Evolutionary conservation across 805 yeast species (phyloP).

Genomic region (Jamesozyma spencerorum): DNA sequence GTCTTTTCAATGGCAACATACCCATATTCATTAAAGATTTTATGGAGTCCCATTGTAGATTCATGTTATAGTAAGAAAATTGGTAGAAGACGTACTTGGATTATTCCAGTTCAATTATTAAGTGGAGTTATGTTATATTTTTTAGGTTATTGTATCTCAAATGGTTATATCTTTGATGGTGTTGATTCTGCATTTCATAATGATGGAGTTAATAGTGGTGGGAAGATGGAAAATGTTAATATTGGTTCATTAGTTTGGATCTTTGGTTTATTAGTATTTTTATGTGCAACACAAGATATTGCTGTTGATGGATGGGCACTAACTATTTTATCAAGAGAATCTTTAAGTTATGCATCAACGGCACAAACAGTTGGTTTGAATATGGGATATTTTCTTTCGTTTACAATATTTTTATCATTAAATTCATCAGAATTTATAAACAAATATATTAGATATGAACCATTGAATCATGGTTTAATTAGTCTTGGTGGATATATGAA

Average conservation of each 20-base stretch:
- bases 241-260: conserved; percentile 45
- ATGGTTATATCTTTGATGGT: conserved; percentile 42
- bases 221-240: conserved; percentile 10
- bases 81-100: conserved; percentile 90
- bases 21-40: conserved; percentile 83
- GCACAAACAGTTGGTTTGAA: conserved; percentile 96
- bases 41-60: conserved; percentile 96
- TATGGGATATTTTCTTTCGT: conserved; percentile 83
- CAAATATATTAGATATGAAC: conserved; percentile 58
- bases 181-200: conserved; percentile 23
- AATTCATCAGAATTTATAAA: conserved; percentile 91
- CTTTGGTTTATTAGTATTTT: conserved; percentile 69
- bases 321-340: conserved; percentile 67
- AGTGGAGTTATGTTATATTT: conserved; percentile 58
- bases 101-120: conserved; percentile 81
- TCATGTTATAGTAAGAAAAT: conserved; percentile 57
- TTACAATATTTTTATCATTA: conserved; percentile 83
- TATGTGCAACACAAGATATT: conserved; percentile 96
- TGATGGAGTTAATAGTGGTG: conserved; percentile 1
- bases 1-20: conserved; percentile 85
- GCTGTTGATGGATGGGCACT: conserved; percentile 99
- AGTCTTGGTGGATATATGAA: conserved; percentile 65
- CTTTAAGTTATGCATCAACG: conserved; percentile 86
- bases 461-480: conserved; percentile 52
- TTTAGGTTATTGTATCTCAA: conserved; percentile 41